Evolutionary conservation across 305 asterid species (phyloP).

Genomic region (Ajuga reptans): DNA sequence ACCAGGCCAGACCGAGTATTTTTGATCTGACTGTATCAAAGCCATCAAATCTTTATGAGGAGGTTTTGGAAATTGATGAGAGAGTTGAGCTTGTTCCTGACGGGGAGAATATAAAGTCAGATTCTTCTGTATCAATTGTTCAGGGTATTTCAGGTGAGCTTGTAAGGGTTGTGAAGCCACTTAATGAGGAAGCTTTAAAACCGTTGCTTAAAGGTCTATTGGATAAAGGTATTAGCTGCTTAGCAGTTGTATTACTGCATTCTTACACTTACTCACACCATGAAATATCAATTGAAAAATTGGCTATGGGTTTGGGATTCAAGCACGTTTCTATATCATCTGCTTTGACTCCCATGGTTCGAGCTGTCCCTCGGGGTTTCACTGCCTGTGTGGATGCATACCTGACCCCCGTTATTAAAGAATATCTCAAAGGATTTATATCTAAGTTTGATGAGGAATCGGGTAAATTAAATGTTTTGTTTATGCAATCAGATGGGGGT

Average conservation of each 20-base stretch:
- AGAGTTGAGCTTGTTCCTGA: slow-evolving; percentile 73
- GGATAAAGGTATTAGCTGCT: slow-evolving; percentile 61
- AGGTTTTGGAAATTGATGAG: slow-evolving; percentile 88
- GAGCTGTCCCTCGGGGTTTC: slow-evolving; percentile 96
- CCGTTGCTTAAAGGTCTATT: slow-evolving; percentile 60
- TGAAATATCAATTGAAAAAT: slow-evolving; percentile 51
- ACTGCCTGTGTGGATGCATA: slow-evolving; percentile 96
- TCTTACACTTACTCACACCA: slow-evolving; percentile 90
- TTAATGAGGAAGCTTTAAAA: slow-evolving; percentile 51
- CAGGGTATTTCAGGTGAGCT: slow-evolving; percentile 87
- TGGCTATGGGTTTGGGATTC: slow-evolving; percentile 80
- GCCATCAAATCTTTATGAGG: slow-evolving; percentile 86
- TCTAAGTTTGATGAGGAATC: slow-evolving; percentile 76
- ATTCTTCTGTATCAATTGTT: slow-evolving; percentile 36
- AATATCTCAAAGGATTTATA: slow-evolving; percentile 81
- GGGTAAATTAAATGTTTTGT: slow-evolving; percentile 65
- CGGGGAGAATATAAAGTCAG: slow-evolving; percentile 30
- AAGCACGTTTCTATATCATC: slow-evolving; percentile 87
- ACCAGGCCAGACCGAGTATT: slow-evolving; percentile 92
- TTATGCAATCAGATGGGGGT: slow-evolving; percentile 99
- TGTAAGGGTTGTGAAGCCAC: slow-evolving; percentile 69
- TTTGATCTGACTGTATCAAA: slow-evolving; percentile 87
- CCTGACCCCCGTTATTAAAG: slow-evolving; percentile 87
- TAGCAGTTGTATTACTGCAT: slow-evolving; percentile 85
- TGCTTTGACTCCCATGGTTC: slow-evolving; percentile 91